Conservation (phyloP, 371 early-diverging fungal genomes). For the Syncephalastrum monosporum region DNA sequence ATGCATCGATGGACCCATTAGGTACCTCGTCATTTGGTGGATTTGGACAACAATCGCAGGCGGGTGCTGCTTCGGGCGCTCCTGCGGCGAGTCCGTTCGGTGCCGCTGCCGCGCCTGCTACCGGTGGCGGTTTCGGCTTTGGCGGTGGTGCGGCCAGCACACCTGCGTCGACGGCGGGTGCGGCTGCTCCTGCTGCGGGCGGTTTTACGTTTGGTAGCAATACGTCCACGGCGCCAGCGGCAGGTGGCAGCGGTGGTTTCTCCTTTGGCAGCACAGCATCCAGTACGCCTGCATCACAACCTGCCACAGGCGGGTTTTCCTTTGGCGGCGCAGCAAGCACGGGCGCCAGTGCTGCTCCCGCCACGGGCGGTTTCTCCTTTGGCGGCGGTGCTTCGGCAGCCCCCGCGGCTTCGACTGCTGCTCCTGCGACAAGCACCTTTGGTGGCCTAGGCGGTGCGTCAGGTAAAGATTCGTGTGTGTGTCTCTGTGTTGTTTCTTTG, state of each 20-base stretch:
- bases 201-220: slow-evolving; percentile 9
- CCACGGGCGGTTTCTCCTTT: slow-evolving; percentile 10
- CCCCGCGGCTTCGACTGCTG: slow-evolving; percentile 8
- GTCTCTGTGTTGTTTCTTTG: too few relatives aligned
- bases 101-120: slow-evolving; percentile 16
- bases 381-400: slow-evolving; percentile 4
- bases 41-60: slow-evolving; percentile 20
- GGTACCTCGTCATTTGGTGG: slow-evolving; percentile 16
- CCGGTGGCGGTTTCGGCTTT: slow-evolving; percentile 5
- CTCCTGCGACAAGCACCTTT: slow-evolving; percentile 1
- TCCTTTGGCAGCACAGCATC: slow-evolving; percentile 7
- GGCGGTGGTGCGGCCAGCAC: slow-evolving; percentile 14
- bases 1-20: not conserved
- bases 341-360: slow-evolving; percentile 6
- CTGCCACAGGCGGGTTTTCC: slow-evolving; percentile 14
- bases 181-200: slow-evolving; percentile 3
- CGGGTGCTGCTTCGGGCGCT: slow-evolving; percentile 18
- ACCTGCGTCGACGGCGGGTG: slow-evolving; percentile 8
- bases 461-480: too few relatives aligned
- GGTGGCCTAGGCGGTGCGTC: too few relatives aligned
- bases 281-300: not conserved
- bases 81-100: slow-evolving; percentile 16
- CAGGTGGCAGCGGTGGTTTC: slow-evolving; percentile 19
- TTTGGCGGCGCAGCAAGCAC: slow-evolving; percentile 10
- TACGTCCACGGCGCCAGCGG: slow-evolving; percentile 6